These are phyloP conservation scores for Furcasterigmium furcatum DNA, from an alignment of 2,329 filamentous ascomycete genomes.

Conservation along the genomic window DNA sequence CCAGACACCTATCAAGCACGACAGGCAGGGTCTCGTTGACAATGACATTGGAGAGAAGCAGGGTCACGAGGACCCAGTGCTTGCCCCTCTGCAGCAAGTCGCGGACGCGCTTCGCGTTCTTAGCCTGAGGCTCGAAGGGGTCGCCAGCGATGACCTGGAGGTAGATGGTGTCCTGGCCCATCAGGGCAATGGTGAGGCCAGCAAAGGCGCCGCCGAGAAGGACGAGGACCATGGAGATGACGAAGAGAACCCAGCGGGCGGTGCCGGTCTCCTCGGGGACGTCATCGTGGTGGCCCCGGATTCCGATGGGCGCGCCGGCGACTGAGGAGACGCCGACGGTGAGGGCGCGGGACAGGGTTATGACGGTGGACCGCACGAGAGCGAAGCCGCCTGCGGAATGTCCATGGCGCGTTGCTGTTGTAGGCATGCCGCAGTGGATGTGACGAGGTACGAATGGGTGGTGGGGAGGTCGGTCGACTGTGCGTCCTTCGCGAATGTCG, in stretches of 20 bases:
- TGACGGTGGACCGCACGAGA: slow-evolving; percentile 42
- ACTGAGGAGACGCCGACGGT: slow-evolving; percentile 46
- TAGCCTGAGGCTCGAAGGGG: slow-evolving; percentile 78
- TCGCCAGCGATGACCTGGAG: slow-evolving; percentile 90
- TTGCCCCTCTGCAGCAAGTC: slow-evolving; percentile 82
- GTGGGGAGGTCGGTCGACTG: not conserved
- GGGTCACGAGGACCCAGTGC: slow-evolving; percentile 95
- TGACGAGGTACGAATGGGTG: not conserved
- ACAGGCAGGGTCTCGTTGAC: slow-evolving; percentile 97
- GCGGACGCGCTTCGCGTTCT: slow-evolving; percentile 79
- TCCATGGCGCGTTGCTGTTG: slow-evolving; percentile 11
- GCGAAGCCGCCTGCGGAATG: slow-evolving; percentile 27
- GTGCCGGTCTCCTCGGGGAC: slow-evolving; percentile 55
- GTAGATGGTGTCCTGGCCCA: slow-evolving; percentile 89
- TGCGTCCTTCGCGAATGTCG: not conserved
- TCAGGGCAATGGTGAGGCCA: slow-evolving; percentile 80
- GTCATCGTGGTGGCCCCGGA: slow-evolving; percentile 33
- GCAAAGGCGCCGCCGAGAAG: slow-evolving; percentile 90
- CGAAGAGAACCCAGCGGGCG: slow-evolving; percentile 76
- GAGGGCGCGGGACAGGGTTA: slow-evolving; percentile 49
- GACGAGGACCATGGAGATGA: slow-evolving; percentile 76
- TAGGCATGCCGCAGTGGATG: slow-evolving; percentile 1
- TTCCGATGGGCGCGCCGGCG: slow-evolving; percentile 40
- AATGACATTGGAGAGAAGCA: slow-evolving; percentile 93
- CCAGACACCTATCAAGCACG: slow-evolving; percentile 88